Evolutionary conservation across 129 eudicot genomes (phyloP).

Genomic region (Gnaphalium uliginosum): DNA sequence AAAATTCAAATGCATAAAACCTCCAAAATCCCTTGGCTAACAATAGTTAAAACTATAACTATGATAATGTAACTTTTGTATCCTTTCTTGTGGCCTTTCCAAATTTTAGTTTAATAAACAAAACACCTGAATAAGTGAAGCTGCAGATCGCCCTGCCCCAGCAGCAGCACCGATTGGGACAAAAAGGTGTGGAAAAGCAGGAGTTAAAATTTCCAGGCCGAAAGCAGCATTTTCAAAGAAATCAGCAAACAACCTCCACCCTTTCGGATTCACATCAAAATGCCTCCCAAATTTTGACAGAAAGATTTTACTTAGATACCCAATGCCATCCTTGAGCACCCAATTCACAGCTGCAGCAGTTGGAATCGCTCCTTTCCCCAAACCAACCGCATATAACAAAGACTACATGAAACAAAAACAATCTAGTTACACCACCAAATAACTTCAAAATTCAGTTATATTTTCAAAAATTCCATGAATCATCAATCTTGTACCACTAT

Average conservation of each 20-base stretch:
- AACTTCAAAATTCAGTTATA: constrained; percentile 8
- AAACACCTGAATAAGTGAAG: constrained; percentile 80
- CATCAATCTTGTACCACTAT: not conserved
- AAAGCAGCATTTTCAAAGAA: constrained; percentile 90
- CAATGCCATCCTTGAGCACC: constrained; percentile 98
- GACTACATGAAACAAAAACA: constrained; percentile 45
- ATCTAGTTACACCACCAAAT: constrained; percentile 7
- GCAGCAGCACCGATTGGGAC: constrained; percentile 96
- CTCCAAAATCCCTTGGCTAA: not conserved
- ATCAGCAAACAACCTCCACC: constrained; percentile 97
- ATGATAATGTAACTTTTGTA: not conserved
- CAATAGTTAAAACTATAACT: too few relatives aligned
- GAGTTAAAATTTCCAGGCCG: constrained; percentile 93
- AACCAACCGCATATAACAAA: constrained; percentile 92
- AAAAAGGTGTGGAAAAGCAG: constrained; percentile 97
- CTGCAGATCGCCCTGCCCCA: constrained; percentile 98
- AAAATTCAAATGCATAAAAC: not conserved
- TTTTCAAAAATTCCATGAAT: not conserved
- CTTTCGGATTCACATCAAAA: constrained; percentile 96
- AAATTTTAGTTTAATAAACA: not conserved
- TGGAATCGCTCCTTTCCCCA: constrained; percentile 98
- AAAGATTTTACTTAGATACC: constrained; percentile 88
- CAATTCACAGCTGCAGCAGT: constrained; percentile 98
- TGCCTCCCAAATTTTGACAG: constrained; percentile 93
- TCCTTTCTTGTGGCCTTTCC: not conserved